A percentile compares a stretch with the other conserved stretches of the same genome.
Conservation (phyloP, 768 basidiomycete species). For the Daedalea quercina region DNA sequence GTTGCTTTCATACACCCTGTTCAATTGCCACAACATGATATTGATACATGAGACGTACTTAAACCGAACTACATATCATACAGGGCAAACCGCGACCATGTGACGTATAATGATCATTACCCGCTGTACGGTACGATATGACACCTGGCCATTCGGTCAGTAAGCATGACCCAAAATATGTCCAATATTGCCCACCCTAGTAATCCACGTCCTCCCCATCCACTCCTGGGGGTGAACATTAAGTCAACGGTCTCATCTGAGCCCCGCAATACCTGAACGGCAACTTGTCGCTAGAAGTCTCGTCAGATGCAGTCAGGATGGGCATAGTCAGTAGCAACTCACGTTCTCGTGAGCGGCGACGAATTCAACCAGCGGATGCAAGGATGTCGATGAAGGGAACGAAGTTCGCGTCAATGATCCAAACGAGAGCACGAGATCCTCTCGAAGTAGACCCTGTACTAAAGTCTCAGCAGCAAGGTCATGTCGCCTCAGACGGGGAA, state of each 20-base stretch:
- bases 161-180: neutral
- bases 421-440: slow-evolving; percentile 72
- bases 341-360: slow-evolving; percentile 79
- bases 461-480: slow-evolving; percentile 2
- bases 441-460: slow-evolving; percentile 56
- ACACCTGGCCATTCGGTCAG: slow-evolving; percentile 7
- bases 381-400: slow-evolving; percentile 39
- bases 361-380: slow-evolving; percentile 67
- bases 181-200: slow-evolving; percentile 52
- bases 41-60: neutral
- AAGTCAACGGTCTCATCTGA: slow-evolving; percentile 30
- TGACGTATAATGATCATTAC: neutral
- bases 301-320: neutral
- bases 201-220: slow-evolving; percentile 86
- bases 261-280: slow-evolving; percentile 50
- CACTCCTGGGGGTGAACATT: slow-evolving; percentile 23
- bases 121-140: slow-evolving; percentile 15
- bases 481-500: slow-evolving; percentile 1
- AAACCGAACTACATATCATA: neutral
- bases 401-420: slow-evolving; percentile 50
- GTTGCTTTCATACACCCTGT: neutral
- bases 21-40: neutral
- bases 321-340: slow-evolving; percentile 20
- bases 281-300: slow-evolving; percentile 44
- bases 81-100: neutral